phyloP scores from a whole-genome alignment of 2,329 filamentous ascomycete genomes.

The Ilyonectria mors-panacis region DNA sequence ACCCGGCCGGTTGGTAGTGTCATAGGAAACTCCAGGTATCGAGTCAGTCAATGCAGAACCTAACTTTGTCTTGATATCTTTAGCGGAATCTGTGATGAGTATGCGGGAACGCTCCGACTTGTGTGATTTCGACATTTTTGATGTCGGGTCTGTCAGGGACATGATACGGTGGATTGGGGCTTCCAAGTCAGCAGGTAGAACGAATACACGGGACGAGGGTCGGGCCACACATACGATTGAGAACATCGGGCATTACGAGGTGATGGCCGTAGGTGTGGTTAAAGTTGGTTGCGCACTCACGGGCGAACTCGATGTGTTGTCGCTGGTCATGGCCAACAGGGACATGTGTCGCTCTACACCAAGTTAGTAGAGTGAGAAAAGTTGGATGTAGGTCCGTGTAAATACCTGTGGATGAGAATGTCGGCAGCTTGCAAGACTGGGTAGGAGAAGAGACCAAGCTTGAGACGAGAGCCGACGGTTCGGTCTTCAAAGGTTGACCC shows the following conservation, averaged over 20 bases:
- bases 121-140: constrained; percentile 97
- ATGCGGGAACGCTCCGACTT: constrained; percentile 81
- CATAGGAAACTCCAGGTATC: constrained; percentile 76
- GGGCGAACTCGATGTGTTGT: constrained; percentile 94
- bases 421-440: constrained; percentile 96
- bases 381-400: not conserved
- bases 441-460: constrained; percentile 94
- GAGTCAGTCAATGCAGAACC: constrained; percentile 84
- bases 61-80: constrained; percentile 79
- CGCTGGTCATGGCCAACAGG: constrained; percentile 96
- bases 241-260: constrained; percentile 76
- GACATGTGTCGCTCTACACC: constrained; percentile 84
- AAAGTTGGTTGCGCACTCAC: constrained; percentile 89
- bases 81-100: constrained; percentile 80
- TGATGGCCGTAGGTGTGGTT: constrained; percentile 80
- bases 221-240: constrained; percentile 73
- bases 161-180: constrained; percentile 89
- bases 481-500: constrained; percentile 71
- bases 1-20: constrained; percentile 79
- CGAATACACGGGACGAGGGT: not conserved
- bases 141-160: constrained; percentile 83
- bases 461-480: constrained; percentile 73
- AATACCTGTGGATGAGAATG: constrained; percentile 84
- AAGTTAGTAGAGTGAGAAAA: constrained; percentile 11
- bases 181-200: constrained; percentile 50